Percentiles rank a stretch among this genome's conserved stretches.
Evolutionary conservation across 2,329 filamentous ascomycete genomes (phyloP).

Genomic region (Aspergillus sojae): DNA sequence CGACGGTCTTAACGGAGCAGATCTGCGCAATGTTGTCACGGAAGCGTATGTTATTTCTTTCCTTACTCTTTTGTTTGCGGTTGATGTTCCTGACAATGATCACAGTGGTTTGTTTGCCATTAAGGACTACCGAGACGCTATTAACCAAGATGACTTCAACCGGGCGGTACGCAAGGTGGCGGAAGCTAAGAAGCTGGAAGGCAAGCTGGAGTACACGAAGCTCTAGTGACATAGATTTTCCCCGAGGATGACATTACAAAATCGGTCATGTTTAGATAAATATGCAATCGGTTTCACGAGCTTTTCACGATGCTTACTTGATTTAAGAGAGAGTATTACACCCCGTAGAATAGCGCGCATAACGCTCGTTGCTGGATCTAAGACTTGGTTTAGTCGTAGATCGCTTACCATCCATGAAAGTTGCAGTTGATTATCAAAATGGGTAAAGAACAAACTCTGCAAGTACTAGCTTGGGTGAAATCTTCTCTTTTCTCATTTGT

Average conservation of each 20-base stretch:
- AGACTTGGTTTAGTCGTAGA: too few species aligned
- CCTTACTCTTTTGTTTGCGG: conserved; percentile 1
- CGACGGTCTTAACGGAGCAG: conserved; percentile 94
- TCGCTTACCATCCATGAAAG: too few species aligned
- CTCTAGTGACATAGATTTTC: conserved; percentile 58
- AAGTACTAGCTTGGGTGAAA: neutral
- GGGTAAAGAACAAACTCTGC: too few species aligned
- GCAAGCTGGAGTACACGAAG: conserved; percentile 97
- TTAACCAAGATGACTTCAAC: conserved; percentile 99
- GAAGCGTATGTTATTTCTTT: conserved; percentile 78
- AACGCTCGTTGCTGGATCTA: too few species aligned
- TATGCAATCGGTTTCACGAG: neutral
- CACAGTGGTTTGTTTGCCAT: conserved; percentile 89
- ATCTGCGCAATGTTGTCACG: conserved; percentile 95
- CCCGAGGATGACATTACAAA: conserved; percentile 18
- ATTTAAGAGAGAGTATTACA: neutral
- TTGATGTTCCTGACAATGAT: conserved; percentile 19
- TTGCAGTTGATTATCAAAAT: too few species aligned
- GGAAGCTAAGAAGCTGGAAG: conserved; percentile 97
- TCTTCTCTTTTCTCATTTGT: neutral
- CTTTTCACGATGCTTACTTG: neutral
- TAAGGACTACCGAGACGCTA: conserved; percentile 93
- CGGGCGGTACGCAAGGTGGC: conserved; percentile 97
- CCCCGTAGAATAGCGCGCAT: neutral
- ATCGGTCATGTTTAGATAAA: conserved; percentile 15